Evolutionary conservation across 345 rosid species (phyloP).

Genomic region (Eucalyptus cladocalyx): DNA sequence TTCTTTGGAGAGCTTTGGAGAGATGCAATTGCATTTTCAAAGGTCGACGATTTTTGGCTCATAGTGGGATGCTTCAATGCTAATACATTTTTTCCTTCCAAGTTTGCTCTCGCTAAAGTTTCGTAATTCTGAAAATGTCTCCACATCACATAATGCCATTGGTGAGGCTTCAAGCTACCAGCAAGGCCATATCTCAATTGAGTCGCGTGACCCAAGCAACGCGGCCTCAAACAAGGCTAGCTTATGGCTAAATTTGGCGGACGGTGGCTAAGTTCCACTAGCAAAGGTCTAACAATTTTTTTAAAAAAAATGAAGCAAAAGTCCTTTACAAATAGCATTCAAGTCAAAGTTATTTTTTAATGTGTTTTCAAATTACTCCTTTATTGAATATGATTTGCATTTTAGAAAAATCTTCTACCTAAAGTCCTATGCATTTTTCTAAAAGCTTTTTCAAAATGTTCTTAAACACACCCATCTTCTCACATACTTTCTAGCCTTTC

Average conservation of each 20-base stretch:
- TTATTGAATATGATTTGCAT: background rate
- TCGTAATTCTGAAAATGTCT: rapidly evolving
- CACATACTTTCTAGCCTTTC: background rate
- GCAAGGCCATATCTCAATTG: background rate
- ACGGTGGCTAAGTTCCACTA: rapidly evolving
- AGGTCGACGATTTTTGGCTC: no score
- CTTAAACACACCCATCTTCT: background rate
- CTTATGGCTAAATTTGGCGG: background rate
- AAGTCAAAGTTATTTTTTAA: background rate
- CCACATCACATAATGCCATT: background rate
- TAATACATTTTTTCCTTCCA: background rate
- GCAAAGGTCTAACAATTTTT: background rate
- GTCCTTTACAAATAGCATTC: background rate
- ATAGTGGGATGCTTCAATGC: no score
- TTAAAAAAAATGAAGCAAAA: no score
- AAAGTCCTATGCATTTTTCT: background rate
- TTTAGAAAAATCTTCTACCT: background rate
- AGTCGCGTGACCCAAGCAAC: rapidly evolving
- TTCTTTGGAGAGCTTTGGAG: no score
- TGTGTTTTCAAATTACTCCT: background rate
- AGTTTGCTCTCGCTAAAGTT: background rate
- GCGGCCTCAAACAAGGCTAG: background rate
- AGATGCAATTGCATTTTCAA: no score
- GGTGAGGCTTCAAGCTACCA: rapidly evolving
- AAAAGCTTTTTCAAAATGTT: background rate